These are phyloP conservation scores for Hyaloscypha variabilis DNA, from an alignment of 495 filamentous ascomycete genomes.

Conservation along the genomic window DNA sequence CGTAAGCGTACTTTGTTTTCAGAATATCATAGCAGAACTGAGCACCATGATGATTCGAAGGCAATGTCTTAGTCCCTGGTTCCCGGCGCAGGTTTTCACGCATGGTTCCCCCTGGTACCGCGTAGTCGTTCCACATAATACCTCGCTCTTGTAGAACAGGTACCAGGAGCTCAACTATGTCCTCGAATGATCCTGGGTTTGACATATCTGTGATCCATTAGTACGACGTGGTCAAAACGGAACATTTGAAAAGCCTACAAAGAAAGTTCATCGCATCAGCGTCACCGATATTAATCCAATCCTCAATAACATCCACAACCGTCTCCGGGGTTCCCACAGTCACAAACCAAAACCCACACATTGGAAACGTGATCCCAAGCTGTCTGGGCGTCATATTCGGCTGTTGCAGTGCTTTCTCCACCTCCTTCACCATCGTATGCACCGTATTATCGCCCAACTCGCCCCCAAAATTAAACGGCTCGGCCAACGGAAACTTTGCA, in stretches of 20 bases:
- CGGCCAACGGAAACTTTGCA: slow-evolving; percentile 53
- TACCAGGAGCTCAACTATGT: slow-evolving; percentile 47
- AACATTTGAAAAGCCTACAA: slow-evolving; percentile 5
- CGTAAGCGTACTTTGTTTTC: slow-evolving; percentile 21
- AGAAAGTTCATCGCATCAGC: slow-evolving; percentile 38
- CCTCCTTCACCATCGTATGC: slow-evolving; percentile 21
- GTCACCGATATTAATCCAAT: slow-evolving; percentile 32
- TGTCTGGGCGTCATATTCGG: slow-evolving; percentile 8
- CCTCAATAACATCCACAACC: slow-evolving; percentile 33
- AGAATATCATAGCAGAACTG: slow-evolving; percentile 17
- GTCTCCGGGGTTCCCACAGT: slow-evolving; percentile 31
- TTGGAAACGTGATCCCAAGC: slow-evolving; percentile 27
- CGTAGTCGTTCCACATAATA: slow-evolving; percentile 52
- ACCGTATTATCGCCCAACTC: slow-evolving; percentile 13
- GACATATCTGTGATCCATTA: slow-evolving; percentile 34
- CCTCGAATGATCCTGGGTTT: slow-evolving; percentile 45
- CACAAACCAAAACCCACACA: slow-evolving; percentile 31
- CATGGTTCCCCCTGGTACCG: slow-evolving; percentile 47
- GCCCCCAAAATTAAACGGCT: slow-evolving; percentile 31
- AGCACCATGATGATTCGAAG: slow-evolving; percentile 7
- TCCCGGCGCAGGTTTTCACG: slow-evolving; percentile 51
- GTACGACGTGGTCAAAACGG: neutral
- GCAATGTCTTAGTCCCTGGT: neutral
- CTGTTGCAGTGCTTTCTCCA: slow-evolving; percentile 7
- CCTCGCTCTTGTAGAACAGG: slow-evolving; percentile 44